These are phyloP conservation scores for Calocybe gambosa DNA, from an alignment of 1,284 basidiomycete genomes.

Conservation along the genomic window DNA sequence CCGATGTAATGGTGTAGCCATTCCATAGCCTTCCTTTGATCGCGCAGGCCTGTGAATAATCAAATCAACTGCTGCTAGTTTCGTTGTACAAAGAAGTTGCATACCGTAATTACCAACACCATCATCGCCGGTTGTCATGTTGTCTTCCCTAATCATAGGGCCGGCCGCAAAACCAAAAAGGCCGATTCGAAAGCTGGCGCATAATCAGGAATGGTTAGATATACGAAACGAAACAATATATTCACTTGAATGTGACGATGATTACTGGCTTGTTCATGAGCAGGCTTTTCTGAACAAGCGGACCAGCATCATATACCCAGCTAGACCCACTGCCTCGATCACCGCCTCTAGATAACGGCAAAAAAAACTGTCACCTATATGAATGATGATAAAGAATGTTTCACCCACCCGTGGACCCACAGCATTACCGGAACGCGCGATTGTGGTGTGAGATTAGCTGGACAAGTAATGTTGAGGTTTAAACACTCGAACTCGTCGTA, in stretches of 20 bases:
- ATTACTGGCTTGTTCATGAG: conserved; percentile 56
- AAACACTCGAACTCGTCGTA: conserved; percentile 73
- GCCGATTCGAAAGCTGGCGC: conserved; percentile 62
- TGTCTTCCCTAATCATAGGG: conserved; percentile 58
- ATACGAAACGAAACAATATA: conserved; percentile 7
- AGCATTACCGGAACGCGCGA: conserved; percentile 68
- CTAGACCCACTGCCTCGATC: conserved; percentile 66
- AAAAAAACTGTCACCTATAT: conserved; percentile 5
- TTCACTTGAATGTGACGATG: conserved; percentile 71
- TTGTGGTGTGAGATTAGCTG: conserved; percentile 42
- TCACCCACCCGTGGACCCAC: conserved; percentile 69
- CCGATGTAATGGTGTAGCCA: conserved; percentile 64
- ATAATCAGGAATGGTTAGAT: conserved; percentile 8
- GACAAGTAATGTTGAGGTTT: conserved; percentile 72
- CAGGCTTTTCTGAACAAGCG: conserved; percentile 62
- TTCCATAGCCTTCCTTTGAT: conserved; percentile 64
- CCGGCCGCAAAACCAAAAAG: conserved; percentile 68
- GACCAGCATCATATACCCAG: conserved; percentile 70
- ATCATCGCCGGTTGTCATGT: conserved; percentile 51
- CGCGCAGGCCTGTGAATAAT: conserved; percentile 47
- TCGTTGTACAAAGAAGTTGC: conserved; percentile 16
- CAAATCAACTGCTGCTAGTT: conserved; percentile 5
- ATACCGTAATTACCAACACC: conserved; percentile 74
- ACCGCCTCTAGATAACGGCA: conserved; percentile 43
- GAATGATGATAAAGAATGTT: neutral